phyloP scores from a whole-genome alignment of 2,329 filamentous ascomycete genomes.

The Aspergillus ochraceoroseus region DNA sequence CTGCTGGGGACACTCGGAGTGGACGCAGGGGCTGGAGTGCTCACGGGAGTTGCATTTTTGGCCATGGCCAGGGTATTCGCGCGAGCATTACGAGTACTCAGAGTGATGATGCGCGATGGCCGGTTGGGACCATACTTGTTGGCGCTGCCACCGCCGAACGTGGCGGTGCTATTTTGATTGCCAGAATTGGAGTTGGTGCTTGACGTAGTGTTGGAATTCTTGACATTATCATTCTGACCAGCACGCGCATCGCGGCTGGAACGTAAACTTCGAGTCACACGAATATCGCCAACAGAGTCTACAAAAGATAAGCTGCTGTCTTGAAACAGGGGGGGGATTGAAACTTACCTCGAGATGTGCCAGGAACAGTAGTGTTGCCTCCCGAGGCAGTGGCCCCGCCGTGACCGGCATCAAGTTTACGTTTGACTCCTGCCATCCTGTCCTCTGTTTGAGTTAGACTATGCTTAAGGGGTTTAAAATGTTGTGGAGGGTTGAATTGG shows the following conservation, averaged over 20 bases:
- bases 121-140: slow-evolving; percentile 15
- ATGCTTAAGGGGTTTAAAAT: neutral
- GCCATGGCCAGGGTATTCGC: slow-evolving; percentile 14
- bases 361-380: slow-evolving; percentile 18
- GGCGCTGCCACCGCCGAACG: slow-evolving; percentile 3
- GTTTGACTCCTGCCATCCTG: slow-evolving; percentile 38
- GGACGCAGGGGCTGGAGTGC: slow-evolving; percentile 5
- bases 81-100: slow-evolving; percentile 19
- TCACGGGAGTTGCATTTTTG: slow-evolving; percentile 10
- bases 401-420: slow-evolving; percentile 29
- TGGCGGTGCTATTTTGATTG: slow-evolving; percentile 14
- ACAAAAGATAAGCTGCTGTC: slow-evolving; percentile 13
- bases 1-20: slow-evolving; percentile 5
- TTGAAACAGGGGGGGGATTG: neutral
- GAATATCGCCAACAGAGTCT: slow-evolving; percentile 20
- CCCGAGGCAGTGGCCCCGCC: slow-evolving; percentile 18
- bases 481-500: neutral
- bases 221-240: slow-evolving; percentile 18
- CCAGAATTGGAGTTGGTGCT: slow-evolving; percentile 6
- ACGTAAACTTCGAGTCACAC: slow-evolving; percentile 24
- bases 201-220: slow-evolving; percentile 8
- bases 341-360: slow-evolving; percentile 24
- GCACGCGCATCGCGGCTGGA: slow-evolving; percentile 24
- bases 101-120: slow-evolving; percentile 24
- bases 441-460: slow-evolving; percentile 18